These are phyloP conservation scores for Russula virescens DNA, from an alignment of 768 basidiomycete genomes.

Conservation along the genomic window DNA sequence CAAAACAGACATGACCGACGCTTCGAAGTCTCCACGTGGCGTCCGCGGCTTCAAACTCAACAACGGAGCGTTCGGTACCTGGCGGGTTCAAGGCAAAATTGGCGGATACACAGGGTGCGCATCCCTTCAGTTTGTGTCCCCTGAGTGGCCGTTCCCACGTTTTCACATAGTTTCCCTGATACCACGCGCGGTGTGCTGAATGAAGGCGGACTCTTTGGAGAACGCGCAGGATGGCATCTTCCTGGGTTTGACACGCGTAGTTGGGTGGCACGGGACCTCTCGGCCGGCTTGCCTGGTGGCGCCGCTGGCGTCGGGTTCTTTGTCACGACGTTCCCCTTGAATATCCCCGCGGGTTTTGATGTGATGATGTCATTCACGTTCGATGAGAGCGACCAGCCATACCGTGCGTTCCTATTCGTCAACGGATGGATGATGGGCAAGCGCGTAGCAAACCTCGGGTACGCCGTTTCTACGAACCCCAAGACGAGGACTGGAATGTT, in stretches of 20 bases:
- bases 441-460: slow-evolving; percentile 33
- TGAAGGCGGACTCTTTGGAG: slow-evolving; percentile 41
- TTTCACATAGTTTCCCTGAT: slow-evolving; percentile 57
- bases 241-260: slow-evolving; percentile 54
- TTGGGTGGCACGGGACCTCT: slow-evolving; percentile 55
- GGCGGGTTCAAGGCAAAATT: slow-evolving; percentile 43
- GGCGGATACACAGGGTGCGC: slow-evolving; percentile 39
- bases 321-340: slow-evolving; percentile 62
- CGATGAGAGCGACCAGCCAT: slow-evolving; percentile 55
- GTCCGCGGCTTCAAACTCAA: slow-evolving; percentile 72
- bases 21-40: slow-evolving; percentile 69
- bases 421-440: slow-evolving; percentile 93
- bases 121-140: not conserved
- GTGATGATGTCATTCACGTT: slow-evolving; percentile 69
- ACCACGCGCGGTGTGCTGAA: slow-evolving; percentile 46
- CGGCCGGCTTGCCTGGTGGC: slow-evolving; percentile 50
- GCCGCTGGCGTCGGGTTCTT: slow-evolving; percentile 77
- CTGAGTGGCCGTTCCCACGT: not conserved
- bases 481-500: not conserved
- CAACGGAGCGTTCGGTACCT: slow-evolving; percentile 41
- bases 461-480: not conserved
- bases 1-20: slow-evolving; percentile 38
- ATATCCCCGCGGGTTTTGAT: slow-evolving; percentile 56
- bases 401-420: slow-evolving; percentile 68
- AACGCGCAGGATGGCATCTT: slow-evolving; percentile 44